Conservation (phyloP, 1,284 basidiomycete species). For the Cutaneotrichosporon dermatis region DNA sequence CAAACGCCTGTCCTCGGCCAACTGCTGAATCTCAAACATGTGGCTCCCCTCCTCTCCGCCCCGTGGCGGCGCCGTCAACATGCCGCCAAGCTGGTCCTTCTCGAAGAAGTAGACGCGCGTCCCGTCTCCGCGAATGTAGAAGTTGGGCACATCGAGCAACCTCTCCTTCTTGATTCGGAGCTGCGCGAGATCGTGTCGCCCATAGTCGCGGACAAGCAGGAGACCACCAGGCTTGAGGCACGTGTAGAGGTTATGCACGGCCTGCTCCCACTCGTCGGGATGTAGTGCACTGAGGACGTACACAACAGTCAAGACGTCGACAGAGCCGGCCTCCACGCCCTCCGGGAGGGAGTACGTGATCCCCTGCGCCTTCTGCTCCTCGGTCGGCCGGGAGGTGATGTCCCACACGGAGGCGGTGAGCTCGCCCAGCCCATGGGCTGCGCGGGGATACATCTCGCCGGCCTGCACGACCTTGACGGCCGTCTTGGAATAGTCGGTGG, state of each 20-base stretch:
- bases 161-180: conserved; percentile 84
- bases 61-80: conserved; percentile 63
- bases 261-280: conserved; percentile 83
- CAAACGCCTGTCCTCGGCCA: conserved; percentile 82
- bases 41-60: conserved; percentile 5
- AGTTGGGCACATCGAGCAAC: conserved; percentile 87
- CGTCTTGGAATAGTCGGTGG: conserved; percentile 86
- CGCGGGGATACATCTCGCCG: conserved; percentile 65
- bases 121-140: conserved; percentile 92
- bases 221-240: conserved; percentile 85
- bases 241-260: conserved; percentile 77
- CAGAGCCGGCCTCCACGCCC: conserved; percentile 60
- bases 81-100: conserved; percentile 70
- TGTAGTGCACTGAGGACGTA: conserved; percentile 94
- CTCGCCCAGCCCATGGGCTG: conserved; percentile 60
- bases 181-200: conserved; percentile 88
- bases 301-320: conserved; percentile 87
- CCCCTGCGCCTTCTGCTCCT: background rate
- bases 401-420: conserved; percentile 86
- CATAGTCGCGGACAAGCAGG: conserved; percentile 88
- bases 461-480: conserved; percentile 86
- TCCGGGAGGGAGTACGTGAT: conserved; percentile 56
- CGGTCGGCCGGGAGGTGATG: conserved; percentile 57
- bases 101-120: conserved; percentile 93
- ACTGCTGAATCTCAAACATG: conserved; percentile 66